A percentile compares a stretch with the other conserved stretches of the same genome.
phyloP scores from a whole-genome alignment of 768 basidiomycete genomes.

The Leccinum pellstonianum region DNA sequence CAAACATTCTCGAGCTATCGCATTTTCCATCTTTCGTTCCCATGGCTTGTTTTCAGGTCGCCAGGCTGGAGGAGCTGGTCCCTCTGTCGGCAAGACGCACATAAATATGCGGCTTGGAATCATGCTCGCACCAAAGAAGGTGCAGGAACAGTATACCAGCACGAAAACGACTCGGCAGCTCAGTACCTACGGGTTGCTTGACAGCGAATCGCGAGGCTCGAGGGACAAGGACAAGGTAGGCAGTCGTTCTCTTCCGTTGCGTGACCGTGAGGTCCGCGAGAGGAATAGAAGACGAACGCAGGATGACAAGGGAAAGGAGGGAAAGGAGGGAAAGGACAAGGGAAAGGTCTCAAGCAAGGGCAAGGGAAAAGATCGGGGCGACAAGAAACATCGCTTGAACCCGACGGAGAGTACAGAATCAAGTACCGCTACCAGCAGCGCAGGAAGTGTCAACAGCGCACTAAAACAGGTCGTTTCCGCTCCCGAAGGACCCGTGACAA shows the following conservation, averaged over 20 bases:
- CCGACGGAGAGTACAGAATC: slow-evolving; percentile 34
- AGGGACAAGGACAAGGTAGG: slow-evolving; percentile 16
- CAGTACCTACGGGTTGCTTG: slow-evolving; percentile 64
- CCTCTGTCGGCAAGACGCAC: slow-evolving; percentile 19
- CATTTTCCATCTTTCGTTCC: slow-evolving; percentile 76
- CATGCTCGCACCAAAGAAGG: slow-evolving; percentile 67
- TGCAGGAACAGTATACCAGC: slow-evolving; percentile 78
- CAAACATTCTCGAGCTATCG: slow-evolving; percentile 76
- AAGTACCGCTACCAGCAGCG: slow-evolving; percentile 31
- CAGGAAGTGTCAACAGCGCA: slow-evolving; percentile 24
- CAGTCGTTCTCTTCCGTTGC: slow-evolving; percentile 16
- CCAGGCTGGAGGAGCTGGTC: slow-evolving; percentile 5
- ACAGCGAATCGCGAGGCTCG: slow-evolving; percentile 37
- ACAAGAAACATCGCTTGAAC: slow-evolving; percentile 28
- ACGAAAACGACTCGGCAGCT: slow-evolving; percentile 70
- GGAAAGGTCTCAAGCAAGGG: slow-evolving; percentile 29
- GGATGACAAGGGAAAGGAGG: slow-evolving; percentile 18
- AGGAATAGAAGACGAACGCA: slow-evolving; percentile 22
- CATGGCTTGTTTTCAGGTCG: slow-evolving; percentile 36
- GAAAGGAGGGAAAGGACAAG: slow-evolving; percentile 16
- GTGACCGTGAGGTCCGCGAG: slow-evolving; percentile 23
- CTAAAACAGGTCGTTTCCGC: slow-evolving; percentile 10
- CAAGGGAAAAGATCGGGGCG: slow-evolving; percentile 29
- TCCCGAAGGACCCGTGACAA: slow-evolving; percentile 9
- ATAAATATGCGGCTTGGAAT: slow-evolving; percentile 41